phyloP scores from a whole-genome alignment of 2,329 filamentous ascomycete genomes.

The Colletotrichum tanaceti region DNA sequence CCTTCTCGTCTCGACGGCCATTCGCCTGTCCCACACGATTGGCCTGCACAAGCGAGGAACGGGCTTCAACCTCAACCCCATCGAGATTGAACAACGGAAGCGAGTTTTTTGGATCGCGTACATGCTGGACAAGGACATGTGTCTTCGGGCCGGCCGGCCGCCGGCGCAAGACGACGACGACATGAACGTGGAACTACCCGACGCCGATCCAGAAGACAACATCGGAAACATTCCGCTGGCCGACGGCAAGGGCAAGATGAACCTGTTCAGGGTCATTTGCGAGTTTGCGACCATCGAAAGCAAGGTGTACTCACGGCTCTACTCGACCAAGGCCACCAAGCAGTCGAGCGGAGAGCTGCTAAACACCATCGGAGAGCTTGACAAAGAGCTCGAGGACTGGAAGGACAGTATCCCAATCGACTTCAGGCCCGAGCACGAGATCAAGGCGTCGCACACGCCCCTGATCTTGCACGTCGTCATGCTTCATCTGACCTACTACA shows the following conservation, averaged over 20 bases:
- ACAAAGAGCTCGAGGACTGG: conserved; percentile 91
- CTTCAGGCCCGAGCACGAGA: conserved; percentile 97
- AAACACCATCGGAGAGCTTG: conserved; percentile 95
- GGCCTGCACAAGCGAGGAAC: conserved; percentile 94
- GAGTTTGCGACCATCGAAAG: conserved; percentile 92
- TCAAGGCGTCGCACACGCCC: conserved; percentile 90
- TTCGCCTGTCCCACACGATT: conserved; percentile 91
- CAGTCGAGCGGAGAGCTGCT: conserved; percentile 93
- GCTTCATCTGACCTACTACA: conserved; percentile 97
- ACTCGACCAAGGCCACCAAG: conserved; percentile 91
- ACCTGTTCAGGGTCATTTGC: conserved; percentile 93
- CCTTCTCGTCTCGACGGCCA: conserved; percentile 89
- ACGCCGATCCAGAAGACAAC: conserved; percentile 89
- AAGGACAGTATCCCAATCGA: conserved; percentile 95
- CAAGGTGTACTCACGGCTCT: conserved; percentile 91
- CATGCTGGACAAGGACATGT: conserved; percentile 73
- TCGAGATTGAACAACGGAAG: conserved; percentile 90
- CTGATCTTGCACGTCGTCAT: conserved; percentile 95
- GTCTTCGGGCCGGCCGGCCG: conserved; percentile 68
- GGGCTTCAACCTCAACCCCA: conserved; percentile 91
- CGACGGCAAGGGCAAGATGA: conserved; percentile 91
- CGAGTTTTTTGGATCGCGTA: conserved; percentile 75
- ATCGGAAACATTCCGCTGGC: conserved; percentile 93
- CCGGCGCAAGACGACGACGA: conserved; percentile 73
- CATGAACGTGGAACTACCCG: conserved; percentile 96